Percentiles rank a stretch among this genome's conserved stretches.
phyloP scores from a whole-genome alignment of 305 asterid genomes.

The Plantago coronopus region DNA sequence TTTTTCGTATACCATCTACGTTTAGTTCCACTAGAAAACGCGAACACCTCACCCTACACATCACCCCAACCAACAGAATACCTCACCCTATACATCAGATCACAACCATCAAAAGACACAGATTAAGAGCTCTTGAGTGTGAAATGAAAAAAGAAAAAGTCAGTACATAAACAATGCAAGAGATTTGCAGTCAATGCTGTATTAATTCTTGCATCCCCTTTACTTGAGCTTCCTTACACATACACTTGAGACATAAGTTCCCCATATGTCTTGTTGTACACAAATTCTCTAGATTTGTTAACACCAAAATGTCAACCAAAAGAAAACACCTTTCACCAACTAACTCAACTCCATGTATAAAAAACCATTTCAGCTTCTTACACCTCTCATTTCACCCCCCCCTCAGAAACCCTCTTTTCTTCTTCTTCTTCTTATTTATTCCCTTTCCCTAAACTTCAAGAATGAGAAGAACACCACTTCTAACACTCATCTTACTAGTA shows the following conservation, averaged over 20 bases:
- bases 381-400: slow-evolving; percentile 27
- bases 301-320: slow-evolving; percentile 15
- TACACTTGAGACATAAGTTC: slow-evolving; percentile 38
- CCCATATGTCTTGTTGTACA: slow-evolving; percentile 23
- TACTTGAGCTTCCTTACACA: slow-evolving; percentile 22
- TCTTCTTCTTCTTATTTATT: no score
- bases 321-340: slow-evolving; percentile 24
- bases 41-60: no score
- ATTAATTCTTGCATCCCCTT: slow-evolving; percentile 25
- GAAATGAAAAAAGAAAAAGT: slow-evolving; percentile 15
- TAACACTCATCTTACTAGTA: slow-evolving; percentile 14
- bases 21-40: no score
- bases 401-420: neutral
- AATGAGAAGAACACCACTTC: slow-evolving; percentile 26
- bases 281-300: neutral
- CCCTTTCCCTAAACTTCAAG: slow-evolving; percentile 3
- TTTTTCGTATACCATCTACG: no score
- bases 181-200: slow-evolving; percentile 28
- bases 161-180: slow-evolving; percentile 12
- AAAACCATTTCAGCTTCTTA: slow-evolving; percentile 35
- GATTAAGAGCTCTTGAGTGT: neutral
- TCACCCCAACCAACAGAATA: no score
- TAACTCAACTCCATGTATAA: slow-evolving; percentile 24
- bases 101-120: neutral
- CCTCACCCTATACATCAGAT: neutral